Base-by-base conservation (phyloP, 2,329 filamentous ascomycete species). In the Exophiala viscosa region DNA sequence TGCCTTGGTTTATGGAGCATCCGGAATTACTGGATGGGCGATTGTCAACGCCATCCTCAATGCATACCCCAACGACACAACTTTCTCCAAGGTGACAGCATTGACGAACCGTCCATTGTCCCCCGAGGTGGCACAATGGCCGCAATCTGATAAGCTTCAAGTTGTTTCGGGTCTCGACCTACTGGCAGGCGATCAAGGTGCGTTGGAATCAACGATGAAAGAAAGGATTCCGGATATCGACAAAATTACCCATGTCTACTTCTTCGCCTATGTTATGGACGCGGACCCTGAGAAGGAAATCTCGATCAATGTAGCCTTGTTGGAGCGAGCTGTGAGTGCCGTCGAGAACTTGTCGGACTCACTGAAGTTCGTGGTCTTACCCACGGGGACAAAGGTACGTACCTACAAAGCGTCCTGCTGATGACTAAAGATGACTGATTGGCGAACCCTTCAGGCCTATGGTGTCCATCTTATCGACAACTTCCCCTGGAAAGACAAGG, bases 11-110 rank as follows among this genome's bases (percentile, higher is more conserved):
- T 72, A 72, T 42, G 73, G 73, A 31, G 68, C 67, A 39, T 70
- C 68, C 5, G 72, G 73, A 6, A 70, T 76, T 41, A 68, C 65
- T 42, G 72, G 71, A 41, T 76, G 72, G 73, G 67, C 70, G 6
- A 65, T 73, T 38, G 65, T 71, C n/a, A 72, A 74, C 47, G 64
- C 70, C 42, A 59, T 74, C 3, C 58, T 68, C 5, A 57, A 66
- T 41, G 50, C 17, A 10, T 74, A 74, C 51, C 72, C 72, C 7
- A 46, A 58, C 4, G 36, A 62, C 15, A 62, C 62, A 6, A 58
- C 58, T 3, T 76, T 72, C 62, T 54, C 55, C 13, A 66, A 64
- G 31, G 65, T 74, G 11, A 73, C 71, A 9, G 73, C 69, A 0
- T 57, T 74, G 13, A 69, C 69, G 7, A 73, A 73, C 44, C 65